Conservation (phyloP, 495 filamentous ascomycete species). For the Aspergillus biplanus region DNA sequence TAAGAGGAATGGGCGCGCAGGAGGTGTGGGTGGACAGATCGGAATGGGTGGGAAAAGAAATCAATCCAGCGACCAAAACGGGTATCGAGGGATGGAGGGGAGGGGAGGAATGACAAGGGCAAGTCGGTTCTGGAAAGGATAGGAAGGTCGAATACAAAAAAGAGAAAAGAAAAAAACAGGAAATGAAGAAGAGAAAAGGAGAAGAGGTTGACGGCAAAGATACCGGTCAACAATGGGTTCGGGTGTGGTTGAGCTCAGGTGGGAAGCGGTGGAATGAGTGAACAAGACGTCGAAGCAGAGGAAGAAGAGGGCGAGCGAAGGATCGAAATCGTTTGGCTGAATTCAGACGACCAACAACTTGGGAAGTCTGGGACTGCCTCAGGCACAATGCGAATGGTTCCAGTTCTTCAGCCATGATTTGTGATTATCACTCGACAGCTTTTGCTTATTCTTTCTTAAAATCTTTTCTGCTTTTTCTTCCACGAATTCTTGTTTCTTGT, state of each 20-base stretch:
- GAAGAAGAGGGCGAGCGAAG: slow-evolving; percentile 7
- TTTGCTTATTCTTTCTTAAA: no score
- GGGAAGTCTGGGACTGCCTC: background rate
- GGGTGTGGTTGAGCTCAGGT: no score
- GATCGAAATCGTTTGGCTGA: slow-evolving; percentile 6
- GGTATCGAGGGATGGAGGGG: slow-evolving; percentile 27
- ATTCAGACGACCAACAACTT: background rate
- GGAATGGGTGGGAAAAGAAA: slow-evolving; percentile 32
- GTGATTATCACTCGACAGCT: no score
- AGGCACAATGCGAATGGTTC: background rate
- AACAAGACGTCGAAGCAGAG: slow-evolving; percentile 8
- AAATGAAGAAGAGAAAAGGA: slow-evolving; percentile 19
- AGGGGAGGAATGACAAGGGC: slow-evolving; percentile 15
- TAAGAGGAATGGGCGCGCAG: slow-evolving; percentile 39
- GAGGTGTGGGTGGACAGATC: slow-evolving; percentile 37
- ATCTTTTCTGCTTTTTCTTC: no score
- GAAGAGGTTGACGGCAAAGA: background rate
- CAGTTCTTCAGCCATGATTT: background rate
- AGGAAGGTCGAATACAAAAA: slow-evolving; percentile 20
- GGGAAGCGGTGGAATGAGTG: background rate
- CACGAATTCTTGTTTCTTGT: no score
- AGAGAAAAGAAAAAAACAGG: slow-evolving; percentile 15
- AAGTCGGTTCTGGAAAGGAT: slow-evolving; percentile 15
- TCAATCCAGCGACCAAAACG: slow-evolving; percentile 27
- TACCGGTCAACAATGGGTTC: no score